These are phyloP conservation scores for Myrica gale DNA, from an alignment of 306 rosid genomes.

Conservation along the genomic window DNA sequence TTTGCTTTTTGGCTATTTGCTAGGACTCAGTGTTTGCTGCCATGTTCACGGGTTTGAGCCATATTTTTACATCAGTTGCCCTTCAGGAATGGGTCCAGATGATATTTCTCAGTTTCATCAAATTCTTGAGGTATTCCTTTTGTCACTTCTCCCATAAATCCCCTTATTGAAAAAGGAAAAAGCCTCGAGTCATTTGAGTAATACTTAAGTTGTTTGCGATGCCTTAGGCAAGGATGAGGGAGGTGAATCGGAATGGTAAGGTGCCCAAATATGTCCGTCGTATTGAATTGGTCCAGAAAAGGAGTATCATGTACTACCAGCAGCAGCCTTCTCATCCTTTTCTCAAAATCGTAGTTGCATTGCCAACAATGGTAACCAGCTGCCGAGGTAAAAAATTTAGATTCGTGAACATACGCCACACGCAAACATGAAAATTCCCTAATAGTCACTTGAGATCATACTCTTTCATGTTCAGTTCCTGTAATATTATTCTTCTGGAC, in stretches of 20 bases:
- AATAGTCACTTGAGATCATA: neutral
- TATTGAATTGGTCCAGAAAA: conserved; percentile 76
- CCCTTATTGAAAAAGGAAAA: neutral
- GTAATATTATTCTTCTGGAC: neutral
- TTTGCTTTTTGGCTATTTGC: conserved; percentile 24
- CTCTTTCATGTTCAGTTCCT: neutral
- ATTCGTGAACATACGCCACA: neutral
- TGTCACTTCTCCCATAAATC: conserved; percentile 9
- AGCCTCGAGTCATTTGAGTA: conserved; percentile 22
- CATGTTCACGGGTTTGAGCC: conserved; percentile 96
- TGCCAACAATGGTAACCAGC: conserved; percentile 95
- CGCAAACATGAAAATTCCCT: neutral
- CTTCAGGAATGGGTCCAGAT: conserved; percentile 92
- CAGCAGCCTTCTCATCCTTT: conserved; percentile 68
- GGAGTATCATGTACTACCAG: conserved; percentile 91
- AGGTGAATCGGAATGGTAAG: conserved; percentile 72
- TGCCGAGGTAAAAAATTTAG: conserved; percentile 70
- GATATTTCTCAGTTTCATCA: conserved; percentile 72
- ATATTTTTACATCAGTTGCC: conserved; percentile 82
- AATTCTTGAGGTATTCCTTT: conserved; percentile 68
- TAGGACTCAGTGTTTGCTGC: conserved; percentile 95
- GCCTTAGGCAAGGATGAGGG: conserved; percentile 79
- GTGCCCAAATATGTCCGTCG: conserved; percentile 65
- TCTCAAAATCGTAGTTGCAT: conserved; percentile 87
- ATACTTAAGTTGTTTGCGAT: conserved; percentile 23